Conservation (phyloP, 331 rosid species). For the Arachis monticola region DNA sequence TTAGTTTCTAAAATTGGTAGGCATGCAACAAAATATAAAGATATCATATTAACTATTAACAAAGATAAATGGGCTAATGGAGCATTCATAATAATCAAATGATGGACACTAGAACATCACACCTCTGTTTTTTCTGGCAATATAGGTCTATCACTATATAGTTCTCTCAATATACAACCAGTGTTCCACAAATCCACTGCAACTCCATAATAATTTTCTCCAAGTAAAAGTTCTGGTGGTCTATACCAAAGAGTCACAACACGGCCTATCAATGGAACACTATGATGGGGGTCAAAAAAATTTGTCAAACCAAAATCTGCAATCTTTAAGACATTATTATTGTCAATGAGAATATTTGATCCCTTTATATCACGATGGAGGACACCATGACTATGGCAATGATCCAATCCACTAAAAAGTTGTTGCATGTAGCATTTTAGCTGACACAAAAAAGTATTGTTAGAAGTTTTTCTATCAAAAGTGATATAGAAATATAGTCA, state of each 20-base stretch:
- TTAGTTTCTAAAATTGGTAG: neutral
- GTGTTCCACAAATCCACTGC: slow-evolving; percentile 95
- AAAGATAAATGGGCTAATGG: neutral
- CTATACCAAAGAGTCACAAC: slow-evolving; percentile 97
- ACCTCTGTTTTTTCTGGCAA: slow-evolving; percentile 99
- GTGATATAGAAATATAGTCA: neutral
- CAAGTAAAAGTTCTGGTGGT: slow-evolving; percentile 97
- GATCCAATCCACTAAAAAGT: slow-evolving; percentile 90
- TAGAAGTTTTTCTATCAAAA: slow-evolving; percentile 30
- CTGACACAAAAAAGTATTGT: slow-evolving; percentile 40
- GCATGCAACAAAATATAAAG: slow-evolving; percentile 1
- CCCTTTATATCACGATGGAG: slow-evolving; percentile 99
- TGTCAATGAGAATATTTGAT: slow-evolving; percentile 92
- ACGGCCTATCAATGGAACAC: slow-evolving; percentile 81
- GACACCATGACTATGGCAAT: slow-evolving; percentile 88
- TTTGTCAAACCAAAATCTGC: slow-evolving; percentile 97
- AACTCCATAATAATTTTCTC: slow-evolving; percentile 86
- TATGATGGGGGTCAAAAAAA: slow-evolving; percentile 64
- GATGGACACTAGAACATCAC: slow-evolving; percentile 30
- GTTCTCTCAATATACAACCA: slow-evolving; percentile 96
- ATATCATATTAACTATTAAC: slow-evolving; percentile 11
- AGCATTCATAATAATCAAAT: slow-evolving; percentile 34
- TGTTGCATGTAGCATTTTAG: slow-evolving; percentile 95
- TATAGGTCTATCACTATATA: slow-evolving; percentile 89
- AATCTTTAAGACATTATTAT: slow-evolving; percentile 82